A percentile compares a stretch with the other conserved stretches of the same genome.
Evolutionary conservation across 2,329 filamentous ascomycete species (phyloP).

Genomic region (Penicillium griseofulvum): DNA sequence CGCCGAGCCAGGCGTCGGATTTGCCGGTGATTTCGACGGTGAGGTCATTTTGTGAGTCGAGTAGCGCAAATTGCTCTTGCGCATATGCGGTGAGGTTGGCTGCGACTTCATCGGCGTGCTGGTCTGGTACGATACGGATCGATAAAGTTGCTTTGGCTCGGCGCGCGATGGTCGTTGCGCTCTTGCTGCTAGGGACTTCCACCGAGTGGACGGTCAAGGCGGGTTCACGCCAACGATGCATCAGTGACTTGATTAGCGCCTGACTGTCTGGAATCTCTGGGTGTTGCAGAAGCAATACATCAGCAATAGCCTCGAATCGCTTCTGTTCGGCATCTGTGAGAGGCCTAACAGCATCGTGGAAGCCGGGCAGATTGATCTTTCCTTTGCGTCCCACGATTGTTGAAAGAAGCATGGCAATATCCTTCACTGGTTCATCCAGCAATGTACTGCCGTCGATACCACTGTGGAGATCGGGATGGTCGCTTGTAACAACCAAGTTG

Average conservation of each 20-base stretch:
- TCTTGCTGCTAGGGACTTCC: conserved; percentile 76
- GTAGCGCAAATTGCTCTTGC: conserved; percentile 64
- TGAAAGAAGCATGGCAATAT: conserved; percentile 78
- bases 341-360: conserved; percentile 80
- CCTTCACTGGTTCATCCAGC: conserved; percentile 87
- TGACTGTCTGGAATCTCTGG: conserved; percentile 63
- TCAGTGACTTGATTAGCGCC: conserved; percentile 76
- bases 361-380: conserved; percentile 77
- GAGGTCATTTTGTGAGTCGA: conserved; percentile 78
- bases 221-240: conserved; percentile 92
- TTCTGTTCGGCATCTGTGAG: conserved; percentile 72
- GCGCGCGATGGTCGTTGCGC: conserved; percentile 79
- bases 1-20: conserved; percentile 94
- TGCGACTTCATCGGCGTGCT: conserved; percentile 78
- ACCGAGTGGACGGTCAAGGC: conserved; percentile 92
- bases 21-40: conserved; percentile 84
- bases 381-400: conserved; percentile 80
- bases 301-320: conserved; percentile 80
- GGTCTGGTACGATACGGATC: conserved; percentile 87
- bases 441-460: conserved; percentile 93
- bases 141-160: conserved; percentile 86
- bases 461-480: conserved; percentile 84
- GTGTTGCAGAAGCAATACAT: conserved; percentile 70
- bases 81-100: conserved; percentile 66
- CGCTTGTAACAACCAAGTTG: conserved; percentile 81